Evolutionary conservation across 371 early-diverging fungal genomes (phyloP), one percentile per base, ranked within the genome.

Genomic region (Sanchytrium tribonematis): DNA sequence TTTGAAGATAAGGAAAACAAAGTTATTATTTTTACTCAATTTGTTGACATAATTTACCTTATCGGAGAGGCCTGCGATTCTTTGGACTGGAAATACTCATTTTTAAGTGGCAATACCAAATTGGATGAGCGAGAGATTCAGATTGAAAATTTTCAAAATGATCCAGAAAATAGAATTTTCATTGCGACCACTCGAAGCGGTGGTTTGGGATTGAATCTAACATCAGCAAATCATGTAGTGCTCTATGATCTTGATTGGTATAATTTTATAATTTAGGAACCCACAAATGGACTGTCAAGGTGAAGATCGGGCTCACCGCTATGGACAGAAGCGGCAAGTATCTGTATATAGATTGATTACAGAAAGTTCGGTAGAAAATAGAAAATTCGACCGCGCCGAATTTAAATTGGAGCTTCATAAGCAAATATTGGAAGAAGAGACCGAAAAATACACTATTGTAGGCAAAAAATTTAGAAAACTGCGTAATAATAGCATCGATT

Each of bases 201-300:
- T 74, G 91, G 93, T 0, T 76, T 97, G 31, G 94, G 94, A 69
- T 90, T 97, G 74, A 97, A 97, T 71, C 77, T 95, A 72, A 87
- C 89, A 12, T 84, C 91, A 0, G 95, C 97, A 1, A 95, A 97
- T 75, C 92, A 93, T 0, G 95, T 94, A 1, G 83, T 93, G 28
- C 78, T 96, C 28, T 90, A 85, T 75, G 95, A 93, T 74, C 88
- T 87, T 67, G 93, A 94, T 77, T 93, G 93, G 88, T 86, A 78
- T 70, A 0, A 31, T 66, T n/a, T n/a, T 66, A 66, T 17, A 48
- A 27, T 67, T 28, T 70, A 70, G 84, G 88, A 94, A 97, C 74
- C 95, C 95, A 27, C 93, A 92, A 83, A 91, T 89, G 84, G 97
- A 97, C 76, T 78, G 94, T 67, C 95, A 97, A 75, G 97, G 94